Evolutionary conservation across 164 flowering plant genomes (phyloP).

Genomic region (Taxillus chinensis): DNA sequence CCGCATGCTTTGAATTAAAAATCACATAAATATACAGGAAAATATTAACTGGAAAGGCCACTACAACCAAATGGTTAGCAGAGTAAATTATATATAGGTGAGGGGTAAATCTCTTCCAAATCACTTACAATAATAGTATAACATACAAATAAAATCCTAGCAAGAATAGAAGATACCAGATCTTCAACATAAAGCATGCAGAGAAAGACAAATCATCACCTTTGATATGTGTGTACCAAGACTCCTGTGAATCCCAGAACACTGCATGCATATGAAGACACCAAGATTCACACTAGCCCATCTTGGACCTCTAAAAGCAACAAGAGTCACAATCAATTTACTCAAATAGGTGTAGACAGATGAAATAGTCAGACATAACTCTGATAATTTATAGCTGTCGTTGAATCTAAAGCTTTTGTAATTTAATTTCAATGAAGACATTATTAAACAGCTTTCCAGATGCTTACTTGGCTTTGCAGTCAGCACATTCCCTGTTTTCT

Average conservation of each 20-base stretch:
- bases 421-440: too few species aligned
- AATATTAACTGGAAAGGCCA: too few species aligned
- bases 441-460: neutral
- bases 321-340: conserved; percentile 2
- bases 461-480: conserved; percentile 59
- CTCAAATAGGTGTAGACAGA: neutral
- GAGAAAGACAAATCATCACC: conserved; percentile 25
- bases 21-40: too few species aligned
- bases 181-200: neutral
- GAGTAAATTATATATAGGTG: too few species aligned
- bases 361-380: neutral
- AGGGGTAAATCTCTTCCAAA: too few species aligned
- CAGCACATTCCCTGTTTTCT: conserved; percentile 63
- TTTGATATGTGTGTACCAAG: conserved; percentile 82
- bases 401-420: too few species aligned
- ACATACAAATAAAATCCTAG: too few species aligned
- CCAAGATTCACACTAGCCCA: conserved; percentile 93
- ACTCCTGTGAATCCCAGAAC: conserved; percentile 80
- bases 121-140: too few species aligned
- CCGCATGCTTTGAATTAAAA: too few species aligned
- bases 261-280: conserved; percentile 76
- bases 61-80: too few species aligned
- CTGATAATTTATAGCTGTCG: too few species aligned
- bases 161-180: too few species aligned
- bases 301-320: conserved; percentile 63